Evolutionary conservation across 306 rosid genomes (phyloP).

Genomic region (Chamaecrista fasciculata): DNA sequence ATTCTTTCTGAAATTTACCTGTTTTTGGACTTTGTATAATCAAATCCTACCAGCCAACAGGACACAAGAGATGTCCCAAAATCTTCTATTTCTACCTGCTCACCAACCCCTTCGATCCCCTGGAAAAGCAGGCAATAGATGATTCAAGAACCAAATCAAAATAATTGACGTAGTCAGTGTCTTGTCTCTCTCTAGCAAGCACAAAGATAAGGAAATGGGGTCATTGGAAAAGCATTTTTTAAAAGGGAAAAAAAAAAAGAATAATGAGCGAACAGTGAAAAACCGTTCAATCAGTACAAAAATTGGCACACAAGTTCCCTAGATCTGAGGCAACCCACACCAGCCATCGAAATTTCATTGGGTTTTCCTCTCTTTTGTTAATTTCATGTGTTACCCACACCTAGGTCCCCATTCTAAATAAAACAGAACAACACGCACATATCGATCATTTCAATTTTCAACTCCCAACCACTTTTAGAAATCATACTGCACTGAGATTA

Average conservation of each 20-base stretch:
- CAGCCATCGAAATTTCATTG: constrained; percentile 35
- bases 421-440: background rate
- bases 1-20: constrained; percentile 23
- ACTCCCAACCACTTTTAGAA: background rate
- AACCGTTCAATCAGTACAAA: constrained; percentile 13
- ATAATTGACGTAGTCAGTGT: constrained; percentile 33
- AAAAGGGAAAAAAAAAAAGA: background rate
- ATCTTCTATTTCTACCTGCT: constrained; percentile 33
- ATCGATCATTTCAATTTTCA: background rate
- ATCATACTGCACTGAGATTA: background rate
- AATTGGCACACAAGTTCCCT: constrained; percentile 40
- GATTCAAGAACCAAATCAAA: constrained; percentile 36
- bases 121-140: constrained; percentile 32
- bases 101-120: constrained; percentile 40
- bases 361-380: constrained; percentile 25
- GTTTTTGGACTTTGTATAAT: constrained; percentile 31
- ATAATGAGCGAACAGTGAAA: constrained; percentile 14
- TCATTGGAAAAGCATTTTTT: constrained; percentile 21
- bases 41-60: constrained; percentile 9
- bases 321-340: constrained; percentile 48
- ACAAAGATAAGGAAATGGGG: constrained; percentile 43
- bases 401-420: constrained; percentile 28
- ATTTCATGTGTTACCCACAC: constrained; percentile 45
- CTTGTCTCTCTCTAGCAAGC: constrained; percentile 33
- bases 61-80: constrained; percentile 28